These are phyloP conservation scores for Oryza coarctata DNA, from an alignment of 176 grass and related monocot genomes.

Conservation along the genomic window DNA sequence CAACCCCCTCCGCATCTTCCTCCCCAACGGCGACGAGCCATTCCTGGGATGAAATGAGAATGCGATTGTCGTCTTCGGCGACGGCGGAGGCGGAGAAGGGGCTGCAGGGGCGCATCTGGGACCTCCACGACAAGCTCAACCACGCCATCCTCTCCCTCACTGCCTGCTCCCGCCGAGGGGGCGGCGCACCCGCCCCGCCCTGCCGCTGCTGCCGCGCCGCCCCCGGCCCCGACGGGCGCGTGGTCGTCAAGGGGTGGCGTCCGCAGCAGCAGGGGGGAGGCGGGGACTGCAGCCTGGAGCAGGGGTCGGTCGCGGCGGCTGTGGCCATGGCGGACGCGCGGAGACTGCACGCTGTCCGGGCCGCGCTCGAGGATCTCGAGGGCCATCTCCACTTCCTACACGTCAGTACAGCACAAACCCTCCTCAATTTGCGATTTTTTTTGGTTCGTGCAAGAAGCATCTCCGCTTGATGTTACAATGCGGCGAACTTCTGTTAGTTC, in stretches of 20 bases:
- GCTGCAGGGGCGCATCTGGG: conserved; percentile 70
- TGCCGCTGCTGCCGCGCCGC: not conserved
- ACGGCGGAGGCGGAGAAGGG: conserved; percentile 39
- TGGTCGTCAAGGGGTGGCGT: conserved; percentile 39
- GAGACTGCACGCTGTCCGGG: conserved; percentile 64
- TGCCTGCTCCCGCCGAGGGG: conserved; percentile 31
- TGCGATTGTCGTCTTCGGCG: not conserved
- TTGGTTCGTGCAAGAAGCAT: not conserved
- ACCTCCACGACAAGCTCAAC: conserved; percentile 69
- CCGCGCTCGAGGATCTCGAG: conserved; percentile 80
- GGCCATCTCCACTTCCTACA: conserved; percentile 76
- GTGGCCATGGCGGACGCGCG: conserved; percentile 50
- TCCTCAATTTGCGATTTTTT: not conserved
- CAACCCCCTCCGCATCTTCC: not conserved
- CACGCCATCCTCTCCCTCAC: conserved; percentile 60
- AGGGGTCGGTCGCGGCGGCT: not conserved
- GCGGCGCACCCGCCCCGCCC: not conserved
- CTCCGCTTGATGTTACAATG: not conserved
- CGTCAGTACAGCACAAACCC: conserved; percentile 40
- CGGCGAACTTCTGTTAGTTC: not conserved
- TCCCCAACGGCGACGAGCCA: conserved; percentile 17
- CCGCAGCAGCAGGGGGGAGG: not conserved
- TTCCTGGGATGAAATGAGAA: conserved; percentile 38
- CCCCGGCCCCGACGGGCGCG: conserved; percentile 14
- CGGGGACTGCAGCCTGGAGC: not conserved